These are phyloP conservation scores for Russula olivacea DNA, from an alignment of 768 basidiomycete species.

Conservation along the genomic window DNA sequence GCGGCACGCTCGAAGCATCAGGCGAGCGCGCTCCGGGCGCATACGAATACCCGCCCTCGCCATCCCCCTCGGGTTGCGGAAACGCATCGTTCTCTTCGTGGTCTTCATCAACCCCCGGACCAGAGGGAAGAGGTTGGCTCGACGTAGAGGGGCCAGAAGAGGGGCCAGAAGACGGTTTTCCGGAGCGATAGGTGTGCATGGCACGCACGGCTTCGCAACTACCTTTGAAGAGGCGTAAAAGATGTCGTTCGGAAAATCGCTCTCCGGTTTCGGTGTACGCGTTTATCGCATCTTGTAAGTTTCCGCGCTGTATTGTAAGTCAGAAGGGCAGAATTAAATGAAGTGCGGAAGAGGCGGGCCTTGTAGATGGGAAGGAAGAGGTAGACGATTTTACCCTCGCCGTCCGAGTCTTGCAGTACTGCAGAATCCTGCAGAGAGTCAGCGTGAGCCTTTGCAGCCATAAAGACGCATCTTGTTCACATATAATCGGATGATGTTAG, in stretches of 20 bases:
- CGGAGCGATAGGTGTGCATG: constrained; percentile 83
- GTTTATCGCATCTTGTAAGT: constrained; percentile 93
- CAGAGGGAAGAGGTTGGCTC: constrained; percentile 21
- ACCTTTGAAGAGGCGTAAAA: constrained; percentile 86
- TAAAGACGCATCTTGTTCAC: constrained; percentile 36
- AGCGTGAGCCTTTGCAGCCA: constrained; percentile 14
- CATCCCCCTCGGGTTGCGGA: constrained; percentile 70
- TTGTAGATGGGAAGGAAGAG: constrained; percentile 93
- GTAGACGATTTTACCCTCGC: constrained; percentile 92
- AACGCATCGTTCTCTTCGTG: constrained; percentile 66
- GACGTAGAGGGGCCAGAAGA: constrained; percentile 30
- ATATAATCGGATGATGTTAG: constrained; percentile 93
- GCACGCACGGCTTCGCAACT: constrained; percentile 91
- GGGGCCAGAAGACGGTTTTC: constrained; percentile 29
- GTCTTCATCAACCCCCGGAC: constrained; percentile 32
- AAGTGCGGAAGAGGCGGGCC: constrained; percentile 37
- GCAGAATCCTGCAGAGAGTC: constrained; percentile 68
- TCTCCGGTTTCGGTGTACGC: constrained; percentile 75
- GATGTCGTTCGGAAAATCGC: constrained; percentile 81
- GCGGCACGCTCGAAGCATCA: constrained; percentile 40
- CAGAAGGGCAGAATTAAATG: constrained; percentile 5
- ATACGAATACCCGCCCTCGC: constrained; percentile 70
- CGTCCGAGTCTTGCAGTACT: constrained; percentile 88
- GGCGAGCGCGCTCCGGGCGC: constrained; percentile 33
- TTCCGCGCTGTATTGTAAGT: constrained; percentile 57